phyloP scores from a whole-genome alignment of 2,329 filamentous ascomycete genomes.

The Periconia digitata region DNA sequence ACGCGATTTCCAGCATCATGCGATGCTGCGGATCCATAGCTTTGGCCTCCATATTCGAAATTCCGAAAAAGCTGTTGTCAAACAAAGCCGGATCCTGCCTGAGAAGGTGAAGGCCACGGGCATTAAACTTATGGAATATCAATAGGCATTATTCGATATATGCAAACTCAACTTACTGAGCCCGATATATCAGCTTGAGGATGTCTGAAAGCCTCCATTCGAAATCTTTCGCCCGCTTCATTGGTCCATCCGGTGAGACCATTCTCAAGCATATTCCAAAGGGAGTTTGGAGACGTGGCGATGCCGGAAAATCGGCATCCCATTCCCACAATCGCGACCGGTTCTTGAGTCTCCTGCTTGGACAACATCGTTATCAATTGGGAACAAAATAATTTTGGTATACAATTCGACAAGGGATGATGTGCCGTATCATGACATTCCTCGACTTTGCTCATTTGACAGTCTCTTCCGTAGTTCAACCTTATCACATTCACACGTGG shows the following conservation, averaged over 20 bases:
- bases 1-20: constrained; percentile 26
- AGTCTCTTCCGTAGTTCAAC: too few species aligned
- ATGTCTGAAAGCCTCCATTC: constrained; percentile 2
- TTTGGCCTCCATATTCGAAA: constrained; percentile 18
- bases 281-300: not conserved
- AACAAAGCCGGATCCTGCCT: constrained; percentile 18
- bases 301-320: constrained; percentile 9
- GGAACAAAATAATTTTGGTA: too few species aligned
- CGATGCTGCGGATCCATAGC: constrained; percentile 33
- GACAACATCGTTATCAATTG: not conserved
- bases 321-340: constrained; percentile 13
- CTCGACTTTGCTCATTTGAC: too few species aligned
- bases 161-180: not conserved
- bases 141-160: not conserved
- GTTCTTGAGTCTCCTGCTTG: constrained; percentile 1
- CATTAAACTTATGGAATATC: constrained; percentile 12
- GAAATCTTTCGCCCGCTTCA: not conserved
- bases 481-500: too few species aligned
- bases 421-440: not conserved
- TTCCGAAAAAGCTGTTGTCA: constrained; percentile 26
- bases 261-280: constrained; percentile 12
- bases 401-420: not conserved
- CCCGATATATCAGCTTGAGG: constrained; percentile 9
- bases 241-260: not conserved
- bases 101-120: constrained; percentile 17